Percentiles rank a stretch among this genome's conserved stretches.
These are phyloP conservation scores for Rhodomyrtus psidioides DNA, from an alignment of 441 rosid genomes.

Conservation along the genomic window DNA sequence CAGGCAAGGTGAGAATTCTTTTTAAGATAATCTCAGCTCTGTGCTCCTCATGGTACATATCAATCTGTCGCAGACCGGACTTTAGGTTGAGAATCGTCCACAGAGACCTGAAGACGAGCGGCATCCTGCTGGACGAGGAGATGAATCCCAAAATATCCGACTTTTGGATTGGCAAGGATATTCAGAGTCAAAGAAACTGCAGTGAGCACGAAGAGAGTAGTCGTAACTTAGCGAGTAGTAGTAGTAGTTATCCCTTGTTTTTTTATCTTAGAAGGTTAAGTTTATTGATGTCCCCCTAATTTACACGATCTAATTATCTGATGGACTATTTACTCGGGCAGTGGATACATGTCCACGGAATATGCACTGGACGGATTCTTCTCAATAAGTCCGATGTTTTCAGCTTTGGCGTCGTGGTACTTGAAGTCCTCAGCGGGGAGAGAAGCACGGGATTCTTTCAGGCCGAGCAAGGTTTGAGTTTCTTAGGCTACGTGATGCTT, in stretches of 20 bases:
- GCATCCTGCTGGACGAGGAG: neutral
- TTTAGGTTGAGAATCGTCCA: neutral
- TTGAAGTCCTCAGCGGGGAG: constrained; percentile 50
- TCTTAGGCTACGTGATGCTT: constrained; percentile 49
- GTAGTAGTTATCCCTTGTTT: neutral
- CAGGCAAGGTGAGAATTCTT: neutral
- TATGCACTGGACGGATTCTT: constrained; percentile 59
- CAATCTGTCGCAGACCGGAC: neutral
- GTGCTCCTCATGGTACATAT: neutral
- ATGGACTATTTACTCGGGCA: too few relatives aligned
- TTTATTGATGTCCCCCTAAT: neutral
- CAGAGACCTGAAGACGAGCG: neutral
- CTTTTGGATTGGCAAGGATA: neutral
- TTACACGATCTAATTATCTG: neutral
- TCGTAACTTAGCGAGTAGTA: neutral
- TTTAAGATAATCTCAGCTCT: neutral
- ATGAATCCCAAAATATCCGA: neutral
- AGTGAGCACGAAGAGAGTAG: neutral
- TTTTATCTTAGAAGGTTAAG: neutral
- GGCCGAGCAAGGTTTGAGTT: constrained; percentile 29
- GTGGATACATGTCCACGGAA: constrained; percentile 37
- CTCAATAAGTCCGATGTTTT: constrained; percentile 63
- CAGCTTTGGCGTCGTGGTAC: constrained; percentile 61
- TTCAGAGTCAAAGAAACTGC: neutral
- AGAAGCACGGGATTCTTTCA: constrained; percentile 38